Evolutionary conservation across 768 basidiomycete species (phyloP).

Genomic region (Asterophora lycoperdoides): DNA sequence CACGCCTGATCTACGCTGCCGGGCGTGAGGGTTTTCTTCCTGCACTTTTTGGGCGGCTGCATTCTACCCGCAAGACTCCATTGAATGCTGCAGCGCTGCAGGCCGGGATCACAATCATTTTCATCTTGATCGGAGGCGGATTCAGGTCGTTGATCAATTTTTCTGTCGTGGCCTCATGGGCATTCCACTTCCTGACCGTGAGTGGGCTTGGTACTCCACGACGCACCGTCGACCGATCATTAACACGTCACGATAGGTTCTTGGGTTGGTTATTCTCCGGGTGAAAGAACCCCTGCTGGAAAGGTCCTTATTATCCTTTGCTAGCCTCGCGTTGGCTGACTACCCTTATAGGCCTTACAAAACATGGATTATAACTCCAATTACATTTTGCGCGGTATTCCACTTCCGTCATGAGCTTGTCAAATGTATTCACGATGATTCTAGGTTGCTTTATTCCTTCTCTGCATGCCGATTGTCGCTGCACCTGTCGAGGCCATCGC

Average conservation of each 20-base stretch:
- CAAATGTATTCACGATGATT: slow-evolving; percentile 3
- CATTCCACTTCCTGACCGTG: slow-evolving; percentile 83
- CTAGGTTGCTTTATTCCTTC: slow-evolving; percentile 82
- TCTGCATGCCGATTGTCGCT: slow-evolving; percentile 93
- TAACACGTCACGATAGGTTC: slow-evolving; percentile 45
- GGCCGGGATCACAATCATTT: slow-evolving; percentile 64
- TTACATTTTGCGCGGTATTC: slow-evolving; percentile 79
- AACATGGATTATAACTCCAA: slow-evolving; percentile 86
- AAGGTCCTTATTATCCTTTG: slow-evolving; percentile 34
- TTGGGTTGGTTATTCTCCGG: slow-evolving; percentile 83
- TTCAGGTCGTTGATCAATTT: slow-evolving; percentile 89
- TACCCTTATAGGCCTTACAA: slow-evolving; percentile 74
- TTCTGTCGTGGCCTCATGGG: slow-evolving; percentile 82
- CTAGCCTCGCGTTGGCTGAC: too few relatives aligned
- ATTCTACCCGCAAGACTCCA: slow-evolving; percentile 75
- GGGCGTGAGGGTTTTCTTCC: slow-evolving; percentile 88
- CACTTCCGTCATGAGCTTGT: slow-evolving; percentile 2
- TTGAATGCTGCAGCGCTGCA: slow-evolving; percentile 85
- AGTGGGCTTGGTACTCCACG: slow-evolving; percentile 19
- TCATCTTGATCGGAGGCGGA: slow-evolving; percentile 84
- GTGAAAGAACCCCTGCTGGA: slow-evolving; percentile 88
- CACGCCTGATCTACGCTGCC: slow-evolving; percentile 86
- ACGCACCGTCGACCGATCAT: neutral
- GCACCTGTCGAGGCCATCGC: slow-evolving; percentile 86
- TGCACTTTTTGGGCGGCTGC: slow-evolving; percentile 72